A percentile compares a stretch with the other conserved stretches of the same genome.
Conservation (phyloP, 2,329 filamentous ascomycete genomes). For the Thielaviopsis euricoi region DNA sequence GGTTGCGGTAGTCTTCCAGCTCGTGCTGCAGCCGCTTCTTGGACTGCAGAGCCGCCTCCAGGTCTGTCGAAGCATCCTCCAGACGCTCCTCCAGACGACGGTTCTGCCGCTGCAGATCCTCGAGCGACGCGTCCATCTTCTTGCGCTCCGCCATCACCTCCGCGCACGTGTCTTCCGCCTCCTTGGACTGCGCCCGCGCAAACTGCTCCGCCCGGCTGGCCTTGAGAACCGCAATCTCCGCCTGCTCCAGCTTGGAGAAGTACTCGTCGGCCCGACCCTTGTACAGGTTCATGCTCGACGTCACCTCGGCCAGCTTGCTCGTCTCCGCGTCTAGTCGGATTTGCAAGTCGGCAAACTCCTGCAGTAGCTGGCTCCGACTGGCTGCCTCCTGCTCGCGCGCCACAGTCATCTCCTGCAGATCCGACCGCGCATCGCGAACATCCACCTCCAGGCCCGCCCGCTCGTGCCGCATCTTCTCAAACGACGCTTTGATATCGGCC, state of each 20-base stretch:
- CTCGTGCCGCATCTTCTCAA: constrained; percentile 71
- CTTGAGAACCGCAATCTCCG: constrained; percentile 88
- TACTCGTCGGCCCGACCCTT: constrained; percentile 90
- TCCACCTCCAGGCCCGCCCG: constrained; percentile 71
- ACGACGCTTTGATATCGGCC: constrained; percentile 69
- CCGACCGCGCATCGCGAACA: constrained; percentile 65
- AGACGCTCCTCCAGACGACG: constrained; percentile 81
- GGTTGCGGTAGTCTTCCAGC: constrained; percentile 90
- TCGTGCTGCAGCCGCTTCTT: constrained; percentile 94
- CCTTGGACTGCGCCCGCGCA: constrained; percentile 72
- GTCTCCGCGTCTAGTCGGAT: constrained; percentile 81
- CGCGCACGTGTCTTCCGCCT: constrained; percentile 82
- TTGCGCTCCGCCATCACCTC: constrained; percentile 84
- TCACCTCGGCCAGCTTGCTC: constrained; percentile 70
- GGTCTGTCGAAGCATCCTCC: constrained; percentile 80
- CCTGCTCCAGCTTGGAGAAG: constrained; percentile 91
- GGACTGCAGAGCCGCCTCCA: constrained; percentile 68
- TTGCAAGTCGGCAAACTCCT: constrained; percentile 87
- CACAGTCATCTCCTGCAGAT: constrained; percentile 62
- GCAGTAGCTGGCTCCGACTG: constrained; percentile 74
- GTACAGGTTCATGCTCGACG: constrained; percentile 71
- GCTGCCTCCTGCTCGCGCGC: constrained; percentile 74
- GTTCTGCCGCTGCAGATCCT: constrained; percentile 78
- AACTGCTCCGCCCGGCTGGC: constrained; percentile 86
- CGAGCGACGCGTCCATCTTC: constrained; percentile 71